Base-by-base conservation (phyloP, 257 asterid species). In the Solanum gandarillasii region DNA sequence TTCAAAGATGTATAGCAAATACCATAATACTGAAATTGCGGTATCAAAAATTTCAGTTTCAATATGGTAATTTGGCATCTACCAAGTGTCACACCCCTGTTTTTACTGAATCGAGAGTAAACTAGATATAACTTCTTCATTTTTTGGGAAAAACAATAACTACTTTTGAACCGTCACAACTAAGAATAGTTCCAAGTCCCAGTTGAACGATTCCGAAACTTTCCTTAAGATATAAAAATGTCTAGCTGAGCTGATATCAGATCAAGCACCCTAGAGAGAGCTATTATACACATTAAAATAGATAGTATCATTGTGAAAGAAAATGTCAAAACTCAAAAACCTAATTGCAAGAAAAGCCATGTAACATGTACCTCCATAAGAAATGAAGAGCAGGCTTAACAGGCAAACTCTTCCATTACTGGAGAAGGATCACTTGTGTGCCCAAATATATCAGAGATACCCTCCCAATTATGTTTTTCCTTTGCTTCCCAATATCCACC, bases 401-500 rank as follows among this genome's bases (percentile, higher is more conserved):
- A 86, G 48, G 84, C 73, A 73, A 43, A 43, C 68, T 86, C 88
- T 12, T 86, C 73, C 1, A 78, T 72, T 71, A 75, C 73, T 48
- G 84, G 83, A 83, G 89, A 90, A 78, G 85, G 23, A 88, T 93
- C 96, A 83, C 91, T 90, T 5, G 94, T 90, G 88, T 94, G 96
- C 85, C 94, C 93, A 55, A 96, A 95, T 90, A 96, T 89, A 86
- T 96, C 96, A 43, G 95, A 95, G 85, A 94, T 96, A 5, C 91
- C 98, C 5, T 90, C 95, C 98, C 98, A 96, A 34, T 94, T 90
- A 3, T 87, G 93, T 89, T 91, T 93, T 89, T 92, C 98, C 89
- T 95, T 93, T n/a, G 97, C 93, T 87, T 96, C 99, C 99, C 98
- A 96, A 88, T 95, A 95, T 55, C 99, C 99, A 35, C 99, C 98